Conservation (phyloP, 805 yeast species). For the Yamadazyma sp. region DNA sequence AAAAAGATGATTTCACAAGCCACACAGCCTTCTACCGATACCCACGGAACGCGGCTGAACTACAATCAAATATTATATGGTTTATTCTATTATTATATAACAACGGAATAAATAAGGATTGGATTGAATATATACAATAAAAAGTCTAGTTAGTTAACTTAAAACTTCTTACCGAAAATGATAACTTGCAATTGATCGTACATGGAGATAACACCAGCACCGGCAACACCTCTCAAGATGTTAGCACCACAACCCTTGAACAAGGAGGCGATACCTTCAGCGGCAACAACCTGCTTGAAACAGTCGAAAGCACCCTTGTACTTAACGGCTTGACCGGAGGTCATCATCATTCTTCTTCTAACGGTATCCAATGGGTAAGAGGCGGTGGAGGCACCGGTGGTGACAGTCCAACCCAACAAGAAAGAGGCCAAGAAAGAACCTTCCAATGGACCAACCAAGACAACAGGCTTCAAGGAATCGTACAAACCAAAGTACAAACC, state of each 20-base stretch:
- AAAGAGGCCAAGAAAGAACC: conserved; percentile 94
- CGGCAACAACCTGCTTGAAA: conserved; percentile 87
- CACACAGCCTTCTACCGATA: too few species aligned
- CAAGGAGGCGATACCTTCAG: conserved; percentile 90
- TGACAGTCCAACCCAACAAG: conserved; percentile 96
- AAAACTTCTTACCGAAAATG: conserved; percentile 91
- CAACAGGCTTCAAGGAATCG: conserved; percentile 95
- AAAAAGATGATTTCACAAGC: too few species aligned
- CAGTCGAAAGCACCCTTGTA: conserved; percentile 94
- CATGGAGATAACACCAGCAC: conserved; percentile 98
- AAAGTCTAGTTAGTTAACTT: conserved; percentile 12
- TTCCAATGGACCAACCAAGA: conserved; percentile 90
- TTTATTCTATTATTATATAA: conserved; percentile 15
- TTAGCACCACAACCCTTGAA: conserved; percentile 99
- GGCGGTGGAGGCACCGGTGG: conserved; percentile 98
- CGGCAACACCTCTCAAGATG: conserved; percentile 99
- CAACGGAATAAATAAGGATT: conserved; percentile 15
- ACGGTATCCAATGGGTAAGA: conserved; percentile 99
- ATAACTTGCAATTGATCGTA: conserved; percentile 96
- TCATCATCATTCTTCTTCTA: conserved; percentile 99
- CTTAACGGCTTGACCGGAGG: conserved; percentile 98
- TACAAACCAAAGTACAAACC: conserved; percentile 98
- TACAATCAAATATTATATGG: conserved; percentile 2
- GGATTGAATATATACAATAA: conserved; percentile 15
- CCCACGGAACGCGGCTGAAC: too few species aligned